Evolutionary conservation across 805 yeast species (phyloP).

Genomic region (Teunomyces tritomae): DNA sequence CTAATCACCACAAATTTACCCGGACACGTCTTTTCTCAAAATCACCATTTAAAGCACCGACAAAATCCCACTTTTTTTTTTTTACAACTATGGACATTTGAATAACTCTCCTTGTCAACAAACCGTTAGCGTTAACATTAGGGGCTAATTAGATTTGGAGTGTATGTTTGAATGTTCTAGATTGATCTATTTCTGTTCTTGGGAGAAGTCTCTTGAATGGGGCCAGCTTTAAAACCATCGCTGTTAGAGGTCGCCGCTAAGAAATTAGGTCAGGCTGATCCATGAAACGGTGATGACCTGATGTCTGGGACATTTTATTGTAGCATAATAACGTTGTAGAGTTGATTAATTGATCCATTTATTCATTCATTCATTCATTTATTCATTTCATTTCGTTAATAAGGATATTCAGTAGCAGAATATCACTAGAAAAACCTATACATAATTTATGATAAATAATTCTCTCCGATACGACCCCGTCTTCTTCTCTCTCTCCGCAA

Average conservation of each 20-base stretch:
- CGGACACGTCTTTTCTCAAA: constrained; percentile 1
- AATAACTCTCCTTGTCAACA: constrained; percentile 9
- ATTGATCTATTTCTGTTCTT: constrained; percentile 14
- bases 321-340: neutral
- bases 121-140: constrained; percentile 22
- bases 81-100: neutral
- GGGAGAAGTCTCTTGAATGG: constrained; percentile 12
- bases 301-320: constrained; percentile 15
- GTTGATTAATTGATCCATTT: neutral
- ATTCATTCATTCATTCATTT: neutral
- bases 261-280: constrained; percentile 29
- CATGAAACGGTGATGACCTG: constrained; percentile 23
- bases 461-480: constrained; percentile 44
- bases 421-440: neutral
- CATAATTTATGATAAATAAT: constrained; percentile 23
- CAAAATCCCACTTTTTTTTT: neutral
- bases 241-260: constrained; percentile 88
- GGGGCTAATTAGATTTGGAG: constrained; percentile 21
- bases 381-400: too few relatives aligned
- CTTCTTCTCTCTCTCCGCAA: constrained; percentile 32
- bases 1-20: neutral
- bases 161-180: constrained; percentile 19
- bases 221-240: constrained; percentile 95
- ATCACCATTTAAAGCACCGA: neutral
- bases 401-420: neutral